A percentile compares a stretch with the other conserved stretches of the same genome.
Evolutionary conservation across 441 rosid species (phyloP).

Genomic region (Gossypium aridum): DNA sequence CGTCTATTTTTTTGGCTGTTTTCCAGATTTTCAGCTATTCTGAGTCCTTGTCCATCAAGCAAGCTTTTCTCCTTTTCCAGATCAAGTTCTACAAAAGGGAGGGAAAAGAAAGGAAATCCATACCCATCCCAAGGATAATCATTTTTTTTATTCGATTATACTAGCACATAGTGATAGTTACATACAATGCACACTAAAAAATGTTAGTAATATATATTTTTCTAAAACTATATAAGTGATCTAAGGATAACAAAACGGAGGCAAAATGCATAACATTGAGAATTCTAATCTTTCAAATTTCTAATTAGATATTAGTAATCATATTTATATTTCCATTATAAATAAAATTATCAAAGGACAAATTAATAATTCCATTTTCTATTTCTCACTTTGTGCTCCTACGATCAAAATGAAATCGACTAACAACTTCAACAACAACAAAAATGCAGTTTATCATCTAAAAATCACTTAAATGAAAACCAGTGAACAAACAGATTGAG

Average conservation of each 20-base stretch:
- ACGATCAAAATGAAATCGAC: not conserved
- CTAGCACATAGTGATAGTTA: not conserved
- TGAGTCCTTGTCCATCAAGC: conserved; percentile 92
- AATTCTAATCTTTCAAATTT: not conserved
- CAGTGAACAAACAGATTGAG: not conserved
- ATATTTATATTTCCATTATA: not conserved
- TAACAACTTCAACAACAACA: not conserved
- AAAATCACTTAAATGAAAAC: not conserved
- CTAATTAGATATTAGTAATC: not conserved
- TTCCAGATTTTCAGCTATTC: conserved; percentile 94
- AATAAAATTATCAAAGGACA: too few species aligned
- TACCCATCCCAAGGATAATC: not conserved
- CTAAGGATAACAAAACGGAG: not conserved
- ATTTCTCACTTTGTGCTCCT: not conserved
- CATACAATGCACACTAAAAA: not conserved
- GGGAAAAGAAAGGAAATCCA: conserved; percentile 12
- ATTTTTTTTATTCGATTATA: not conserved
- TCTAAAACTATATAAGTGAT: not conserved
- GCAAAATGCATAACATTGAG: not conserved
- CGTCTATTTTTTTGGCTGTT: conserved; percentile 89
- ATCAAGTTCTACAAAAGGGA: conserved; percentile 85
- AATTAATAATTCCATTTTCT: too few species aligned
- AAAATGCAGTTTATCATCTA: not conserved
- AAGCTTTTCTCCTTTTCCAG: conserved; percentile 88
- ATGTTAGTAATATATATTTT: not conserved